These are phyloP conservation scores for Kitagawia praeruptora DNA, from an alignment of 129 eudicot species.

Conservation along the genomic window DNA sequence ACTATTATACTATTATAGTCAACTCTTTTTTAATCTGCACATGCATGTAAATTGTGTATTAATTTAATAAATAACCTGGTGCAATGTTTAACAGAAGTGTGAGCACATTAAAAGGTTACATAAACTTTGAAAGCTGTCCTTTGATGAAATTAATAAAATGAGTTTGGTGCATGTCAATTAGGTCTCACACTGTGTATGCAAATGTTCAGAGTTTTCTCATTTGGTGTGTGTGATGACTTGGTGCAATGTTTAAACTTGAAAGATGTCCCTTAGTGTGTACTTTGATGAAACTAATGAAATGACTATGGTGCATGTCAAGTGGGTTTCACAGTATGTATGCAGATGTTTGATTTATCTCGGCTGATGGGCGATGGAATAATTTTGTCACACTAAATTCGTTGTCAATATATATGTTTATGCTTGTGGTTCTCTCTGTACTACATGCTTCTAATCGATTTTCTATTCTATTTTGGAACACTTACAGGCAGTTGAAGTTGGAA, in stretches of 20 bases:
- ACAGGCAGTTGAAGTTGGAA: conserved; percentile 83
- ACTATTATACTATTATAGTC: neutral
- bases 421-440: neutral
- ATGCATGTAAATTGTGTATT: neutral
- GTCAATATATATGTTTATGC: neutral
- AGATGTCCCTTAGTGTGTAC: neutral
- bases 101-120: neutral
- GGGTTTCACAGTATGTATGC: neutral
- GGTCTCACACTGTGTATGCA: neutral
- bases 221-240: neutral
- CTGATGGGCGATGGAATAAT: neutral
- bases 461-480: neutral
- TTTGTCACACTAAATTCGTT: neutral
- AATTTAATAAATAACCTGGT: neutral
- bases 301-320: neutral
- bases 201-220: neutral
- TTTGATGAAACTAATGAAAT: neutral
- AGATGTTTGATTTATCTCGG: neutral
- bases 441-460: neutral
- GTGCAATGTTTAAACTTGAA: neutral
- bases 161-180: neutral
- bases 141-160: neutral
- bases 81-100: neutral
- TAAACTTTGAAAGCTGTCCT: neutral
- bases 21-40: neutral